phyloP scores from a whole-genome alignment of 2,329 filamentous ascomycete species.

The Didymella lethalis region DNA sequence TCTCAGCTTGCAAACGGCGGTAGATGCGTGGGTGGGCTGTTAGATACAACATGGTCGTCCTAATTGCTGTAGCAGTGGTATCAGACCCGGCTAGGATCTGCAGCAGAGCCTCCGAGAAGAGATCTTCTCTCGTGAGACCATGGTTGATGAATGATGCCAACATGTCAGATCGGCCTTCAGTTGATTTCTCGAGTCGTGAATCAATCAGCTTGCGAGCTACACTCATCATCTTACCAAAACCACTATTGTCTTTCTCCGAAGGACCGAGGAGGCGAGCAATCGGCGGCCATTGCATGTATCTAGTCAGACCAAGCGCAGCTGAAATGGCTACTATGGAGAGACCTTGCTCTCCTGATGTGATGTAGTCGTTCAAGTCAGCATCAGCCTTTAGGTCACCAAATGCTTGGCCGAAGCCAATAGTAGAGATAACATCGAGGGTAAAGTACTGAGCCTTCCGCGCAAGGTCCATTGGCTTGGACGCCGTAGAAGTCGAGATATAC shows the following conservation, averaged over 20 bases:
- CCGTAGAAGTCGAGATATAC: conserved; percentile 42
- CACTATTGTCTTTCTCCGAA: conserved; percentile 43
- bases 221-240: conserved; percentile 35
- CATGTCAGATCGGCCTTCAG: conserved; percentile 60
- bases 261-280: conserved; percentile 34
- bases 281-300: conserved; percentile 27
- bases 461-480: conserved; percentile 52
- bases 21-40: conserved; percentile 58
- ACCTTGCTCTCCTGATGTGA: conserved; percentile 52
- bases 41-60: conserved; percentile 61
- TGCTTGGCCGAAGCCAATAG: conserved; percentile 59
- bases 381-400: conserved; percentile 61
- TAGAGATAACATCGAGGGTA: conserved; percentile 63
- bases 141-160: conserved; percentile 60
- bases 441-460: conserved; percentile 60
- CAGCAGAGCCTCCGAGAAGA: conserved; percentile 53
- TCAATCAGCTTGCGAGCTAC: conserved; percentile 31
- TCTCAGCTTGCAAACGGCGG: conserved; percentile 55
- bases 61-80: conserved; percentile 64
- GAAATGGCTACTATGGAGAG: conserved; percentile 14
- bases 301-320: conserved; percentile 24
- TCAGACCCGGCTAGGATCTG: conserved; percentile 64
- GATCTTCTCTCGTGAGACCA: conserved; percentile 50
- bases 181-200: conserved; percentile 43
- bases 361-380: conserved; percentile 55